Evolutionary conservation across 345 rosid genomes (phyloP).

Genomic region (Nasturtium officinale): DNA sequence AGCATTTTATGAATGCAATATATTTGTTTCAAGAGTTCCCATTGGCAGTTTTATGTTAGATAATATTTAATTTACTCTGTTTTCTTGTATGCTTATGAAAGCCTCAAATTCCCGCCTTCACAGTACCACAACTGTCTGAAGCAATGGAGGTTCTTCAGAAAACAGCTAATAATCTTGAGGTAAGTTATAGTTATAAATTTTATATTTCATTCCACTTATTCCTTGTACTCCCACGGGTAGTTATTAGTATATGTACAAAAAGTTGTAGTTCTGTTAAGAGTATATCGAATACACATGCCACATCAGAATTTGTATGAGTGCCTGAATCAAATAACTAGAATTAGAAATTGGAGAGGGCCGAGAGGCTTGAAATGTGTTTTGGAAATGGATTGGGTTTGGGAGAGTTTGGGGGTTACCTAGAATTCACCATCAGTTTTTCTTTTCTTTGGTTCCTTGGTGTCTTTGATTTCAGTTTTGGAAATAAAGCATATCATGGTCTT

Average conservation of each 20-base stretch:
- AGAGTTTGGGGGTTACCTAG: conserved; percentile 5
- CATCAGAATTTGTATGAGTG: too few relatives aligned
- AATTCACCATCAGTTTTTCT: conserved; percentile 1
- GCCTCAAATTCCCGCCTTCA: conserved; percentile 88
- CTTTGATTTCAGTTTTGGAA: conserved; percentile 10
- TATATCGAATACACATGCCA: too few relatives aligned
- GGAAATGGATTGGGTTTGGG: not conserved
- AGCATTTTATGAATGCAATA: conserved; percentile 25
- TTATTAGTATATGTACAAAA: too few relatives aligned
- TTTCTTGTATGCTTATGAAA: conserved; percentile 64
- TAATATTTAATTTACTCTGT: conserved; percentile 55
- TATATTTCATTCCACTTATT: not conserved
- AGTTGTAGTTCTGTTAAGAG: too few relatives aligned
- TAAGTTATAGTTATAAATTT: conserved; percentile 32
- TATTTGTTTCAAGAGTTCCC: conserved; percentile 35
- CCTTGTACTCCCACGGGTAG: too few relatives aligned
- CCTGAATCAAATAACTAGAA: too few relatives aligned
- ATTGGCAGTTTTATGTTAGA: conserved; percentile 47
- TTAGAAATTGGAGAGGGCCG: too few relatives aligned
- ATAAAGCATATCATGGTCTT: not conserved
- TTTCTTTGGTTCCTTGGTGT: conserved; percentile 2
- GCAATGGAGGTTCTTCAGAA: conserved; percentile 78
- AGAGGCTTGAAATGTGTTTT: too few relatives aligned
- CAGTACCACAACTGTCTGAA: conserved; percentile 74
- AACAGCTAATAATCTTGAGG: conserved; percentile 58